Percentiles rank a stretch among this genome's conserved stretches.
Evolutionary conservation across 108 stramenopile species (phyloP).

Genomic region (Asterionellopsis glacialis): DNA sequence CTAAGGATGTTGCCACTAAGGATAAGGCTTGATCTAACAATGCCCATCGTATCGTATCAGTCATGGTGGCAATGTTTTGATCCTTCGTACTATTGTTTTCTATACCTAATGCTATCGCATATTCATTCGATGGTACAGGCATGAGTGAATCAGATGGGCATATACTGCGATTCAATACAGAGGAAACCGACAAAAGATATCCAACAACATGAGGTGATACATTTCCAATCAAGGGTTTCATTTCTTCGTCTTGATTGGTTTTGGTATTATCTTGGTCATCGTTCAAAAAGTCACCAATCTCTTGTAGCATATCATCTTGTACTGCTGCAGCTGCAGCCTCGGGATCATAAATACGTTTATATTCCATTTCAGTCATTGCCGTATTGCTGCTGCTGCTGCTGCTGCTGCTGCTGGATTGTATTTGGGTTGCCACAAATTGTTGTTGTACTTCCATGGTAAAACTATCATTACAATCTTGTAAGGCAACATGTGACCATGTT

Average conservation of each 20-base stretch:
- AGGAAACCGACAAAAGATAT: constrained; percentile 56
- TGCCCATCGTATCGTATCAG: constrained; percentile 55
- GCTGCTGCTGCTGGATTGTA: too few relatives aligned
- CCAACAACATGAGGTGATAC: constrained; percentile 70
- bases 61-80: constrained; percentile 47
- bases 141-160: constrained; percentile 79
- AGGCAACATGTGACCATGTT: constrained; percentile 66
- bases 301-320: background rate
- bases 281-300: constrained; percentile 25
- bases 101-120: constrained; percentile 63
- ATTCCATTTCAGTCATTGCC: constrained; percentile 62
- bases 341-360: constrained; percentile 38
- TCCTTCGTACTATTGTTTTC: constrained; percentile 12
- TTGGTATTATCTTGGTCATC: constrained; percentile 22
- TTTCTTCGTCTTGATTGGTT: constrained; percentile 3
- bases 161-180: constrained; percentile 65
- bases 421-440: constrained; percentile 36
- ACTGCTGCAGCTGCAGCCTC: background rate
- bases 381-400: too few relatives aligned
- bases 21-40: constrained; percentile 44
- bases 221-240: constrained; percentile 35
- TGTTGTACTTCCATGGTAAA: constrained; percentile 31
- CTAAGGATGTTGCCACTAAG: constrained; percentile 21
- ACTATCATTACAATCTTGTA: constrained; percentile 23
- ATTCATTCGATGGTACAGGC: constrained; percentile 66